Evolutionary conservation across 2,329 filamentous ascomycete genomes (phyloP).

Genomic region (Madurella mycetomatis): DNA sequence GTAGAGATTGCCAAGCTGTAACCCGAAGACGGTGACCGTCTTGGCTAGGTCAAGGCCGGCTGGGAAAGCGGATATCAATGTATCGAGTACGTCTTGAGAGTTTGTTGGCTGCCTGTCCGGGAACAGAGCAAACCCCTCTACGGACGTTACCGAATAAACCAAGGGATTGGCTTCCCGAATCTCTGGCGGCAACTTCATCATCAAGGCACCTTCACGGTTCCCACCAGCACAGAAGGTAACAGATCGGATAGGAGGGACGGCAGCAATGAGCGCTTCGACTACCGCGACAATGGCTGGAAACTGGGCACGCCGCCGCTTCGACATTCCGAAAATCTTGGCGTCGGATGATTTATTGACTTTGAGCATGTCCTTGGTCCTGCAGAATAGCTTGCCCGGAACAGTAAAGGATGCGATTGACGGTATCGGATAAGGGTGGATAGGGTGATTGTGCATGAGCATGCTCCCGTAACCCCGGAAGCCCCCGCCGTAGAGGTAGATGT

Average conservation of each 20-base stretch:
- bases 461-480: conserved; percentile 90
- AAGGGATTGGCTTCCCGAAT: conserved; percentile 65
- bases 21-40: conserved; percentile 40
- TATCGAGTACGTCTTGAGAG: conserved; percentile 36
- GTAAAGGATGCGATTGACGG: conserved; percentile 76
- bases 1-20: conserved; percentile 43
- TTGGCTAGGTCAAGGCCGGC: conserved; percentile 31
- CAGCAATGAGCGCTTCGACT: conserved; percentile 66
- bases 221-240: conserved; percentile 82
- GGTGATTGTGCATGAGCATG: conserved; percentile 75
- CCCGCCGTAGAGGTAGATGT: conserved; percentile 82
- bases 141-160: not conserved
- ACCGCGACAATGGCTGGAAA: conserved; percentile 80
- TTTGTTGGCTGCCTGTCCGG: conserved; percentile 21
- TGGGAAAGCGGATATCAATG: conserved; percentile 42
- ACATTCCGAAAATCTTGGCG: conserved; percentile 69
- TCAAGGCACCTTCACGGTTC: conserved; percentile 78
- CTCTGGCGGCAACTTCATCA: conserved; percentile 59
- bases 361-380: conserved; percentile 48
- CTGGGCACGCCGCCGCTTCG: conserved; percentile 71
- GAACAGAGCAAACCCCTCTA: not conserved
- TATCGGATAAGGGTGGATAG: conserved; percentile 74
- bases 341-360: conserved; percentile 45
- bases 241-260: conserved; percentile 64
- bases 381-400: conserved; percentile 58